phyloP scores from a whole-genome alignment of 2,329 filamentous ascomycete species.

The Fusarium xyrophilum region DNA sequence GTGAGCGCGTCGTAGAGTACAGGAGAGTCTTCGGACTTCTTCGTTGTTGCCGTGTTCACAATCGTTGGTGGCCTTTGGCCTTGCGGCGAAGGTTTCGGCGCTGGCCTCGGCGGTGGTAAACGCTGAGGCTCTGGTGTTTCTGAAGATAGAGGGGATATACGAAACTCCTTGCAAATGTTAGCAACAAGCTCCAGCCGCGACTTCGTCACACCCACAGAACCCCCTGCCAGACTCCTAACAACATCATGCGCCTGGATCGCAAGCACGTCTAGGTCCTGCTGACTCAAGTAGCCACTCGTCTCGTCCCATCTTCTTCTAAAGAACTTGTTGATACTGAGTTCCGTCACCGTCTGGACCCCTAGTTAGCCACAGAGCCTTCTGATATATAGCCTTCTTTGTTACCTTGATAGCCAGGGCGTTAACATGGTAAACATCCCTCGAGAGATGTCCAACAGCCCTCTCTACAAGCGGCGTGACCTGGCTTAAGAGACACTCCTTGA shows the following conservation, averaged over 20 bases:
- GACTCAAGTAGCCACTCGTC: constrained; percentile 23
- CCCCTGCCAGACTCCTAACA: constrained; percentile 31
- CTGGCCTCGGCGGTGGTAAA: background rate
- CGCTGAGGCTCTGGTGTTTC: background rate
- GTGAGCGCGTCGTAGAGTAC: background rate
- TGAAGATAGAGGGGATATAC: background rate
- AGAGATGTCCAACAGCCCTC: constrained; percentile 36
- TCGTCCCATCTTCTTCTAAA: constrained; percentile 39
- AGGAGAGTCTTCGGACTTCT: background rate
- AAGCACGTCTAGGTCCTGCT: constrained; percentile 31
- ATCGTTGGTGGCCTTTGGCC: background rate
- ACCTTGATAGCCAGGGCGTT: constrained; percentile 45
- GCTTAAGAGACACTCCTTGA: constrained; percentile 39
- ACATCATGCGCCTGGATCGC: constrained; percentile 19
- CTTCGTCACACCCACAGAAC: constrained; percentile 30
- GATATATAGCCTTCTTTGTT: background rate
- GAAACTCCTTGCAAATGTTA: constrained; percentile 16
- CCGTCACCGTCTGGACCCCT: constrained; percentile 31
- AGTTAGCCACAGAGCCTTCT: constrained; percentile 6
- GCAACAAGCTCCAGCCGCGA: background rate
- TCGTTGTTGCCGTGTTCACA: background rate
- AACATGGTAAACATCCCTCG: constrained; percentile 32
- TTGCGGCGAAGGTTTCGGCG: background rate
- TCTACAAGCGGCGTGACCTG: constrained; percentile 47
- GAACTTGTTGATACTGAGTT: constrained; percentile 32